Base-by-base conservation (phyloP, 2,329 filamentous ascomycete genomes). In the Colletotrichum orchidophilum region DNA sequence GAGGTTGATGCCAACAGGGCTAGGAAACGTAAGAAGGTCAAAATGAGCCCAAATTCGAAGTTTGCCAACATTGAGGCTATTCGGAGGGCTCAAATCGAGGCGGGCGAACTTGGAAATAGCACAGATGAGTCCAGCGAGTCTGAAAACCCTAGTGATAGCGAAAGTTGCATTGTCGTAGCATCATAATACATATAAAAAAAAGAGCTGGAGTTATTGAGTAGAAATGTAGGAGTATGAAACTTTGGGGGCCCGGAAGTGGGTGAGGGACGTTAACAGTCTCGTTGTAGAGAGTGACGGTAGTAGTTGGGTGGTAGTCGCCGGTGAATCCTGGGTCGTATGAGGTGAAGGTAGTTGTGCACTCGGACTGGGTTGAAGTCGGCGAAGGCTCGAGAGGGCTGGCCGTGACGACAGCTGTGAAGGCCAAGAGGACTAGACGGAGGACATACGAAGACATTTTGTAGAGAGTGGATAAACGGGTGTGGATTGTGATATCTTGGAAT, bases 21-120 rank as follows among this genome's bases (percentile, higher is more conserved):
- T 5, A 52, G 24, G 24, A 52, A 27, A 15, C 1, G 9, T 3
- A 27, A 52, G 49, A 55, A 29, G 52, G 24, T 29, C 52, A 42
- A 60, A 60, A n/a, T 46, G 11, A 60, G 57, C 57, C 57, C 57
- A 42, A 60, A 60, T 42, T 60, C 57, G 31, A 60, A 60, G 31
- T 60, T 60, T n/a, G 57, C 57, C 33, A 29, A 60, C 21, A 60
- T 60, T 42, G 57, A 60, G 33, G 57, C 57, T 60, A 42, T 60
- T 42, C 33, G 39, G 31, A 60, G 18, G 57, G 57, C 31, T 24
- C 33, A 60, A 26, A 42, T 46, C 13, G 57, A 60, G 57, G 57
- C 57, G 39, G 57, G 57, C 57, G 57, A 60, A 8, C 8, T 42
- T 42, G 29, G 26, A 26, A 42, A 46, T 60, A 60, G 57, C 39